These are phyloP conservation scores for Lyophyllum atratum DNA, from an alignment of 768 basidiomycete species.

Conservation along the genomic window DNA sequence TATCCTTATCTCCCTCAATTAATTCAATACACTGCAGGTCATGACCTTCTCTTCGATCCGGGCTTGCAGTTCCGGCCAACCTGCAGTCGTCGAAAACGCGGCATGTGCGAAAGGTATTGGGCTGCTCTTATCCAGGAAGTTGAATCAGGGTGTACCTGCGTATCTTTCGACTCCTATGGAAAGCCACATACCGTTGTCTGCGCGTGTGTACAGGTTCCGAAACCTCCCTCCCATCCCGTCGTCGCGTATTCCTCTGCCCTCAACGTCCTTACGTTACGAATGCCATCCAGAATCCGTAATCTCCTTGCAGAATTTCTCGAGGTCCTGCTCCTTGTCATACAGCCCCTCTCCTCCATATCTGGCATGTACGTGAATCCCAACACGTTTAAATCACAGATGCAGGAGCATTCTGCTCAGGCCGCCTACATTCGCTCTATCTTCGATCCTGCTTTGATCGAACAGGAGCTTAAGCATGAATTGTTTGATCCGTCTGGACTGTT, in stretches of 20 bases:
- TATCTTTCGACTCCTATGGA: conserved; percentile 67
- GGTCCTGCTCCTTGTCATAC: conserved; percentile 82
- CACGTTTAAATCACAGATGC: conserved; percentile 59
- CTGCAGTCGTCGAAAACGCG: conserved; percentile 69
- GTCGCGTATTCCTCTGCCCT: conserved; percentile 44
- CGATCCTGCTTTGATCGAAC: conserved; percentile 80
- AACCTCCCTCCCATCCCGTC: conserved; percentile 41
- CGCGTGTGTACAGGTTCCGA: conserved; percentile 48
- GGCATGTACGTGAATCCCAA: conserved; percentile 62
- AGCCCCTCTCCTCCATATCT: conserved; percentile 67
- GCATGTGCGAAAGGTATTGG: conserved; percentile 84
- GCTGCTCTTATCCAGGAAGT: conserved; percentile 76
- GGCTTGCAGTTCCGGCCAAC: conserved; percentile 82
- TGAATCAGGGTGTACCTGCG: conserved; percentile 80
- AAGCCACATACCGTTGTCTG: conserved; percentile 59
- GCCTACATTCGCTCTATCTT: conserved; percentile 72
- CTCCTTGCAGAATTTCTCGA: conserved; percentile 78
- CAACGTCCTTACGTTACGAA: conserved; percentile 58
- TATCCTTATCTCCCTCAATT: conserved; percentile 13
- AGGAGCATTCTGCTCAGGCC: conserved; percentile 64
- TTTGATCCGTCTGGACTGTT: conserved; percentile 84
- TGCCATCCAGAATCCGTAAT: conserved; percentile 69
- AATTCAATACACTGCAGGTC: conserved; percentile 47
- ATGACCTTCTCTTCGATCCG: conserved; percentile 88
- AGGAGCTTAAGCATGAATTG: conserved; percentile 74